Conservation (phyloP, 1,139 yeast genomes). For the Hansenula anomala region DNA sequence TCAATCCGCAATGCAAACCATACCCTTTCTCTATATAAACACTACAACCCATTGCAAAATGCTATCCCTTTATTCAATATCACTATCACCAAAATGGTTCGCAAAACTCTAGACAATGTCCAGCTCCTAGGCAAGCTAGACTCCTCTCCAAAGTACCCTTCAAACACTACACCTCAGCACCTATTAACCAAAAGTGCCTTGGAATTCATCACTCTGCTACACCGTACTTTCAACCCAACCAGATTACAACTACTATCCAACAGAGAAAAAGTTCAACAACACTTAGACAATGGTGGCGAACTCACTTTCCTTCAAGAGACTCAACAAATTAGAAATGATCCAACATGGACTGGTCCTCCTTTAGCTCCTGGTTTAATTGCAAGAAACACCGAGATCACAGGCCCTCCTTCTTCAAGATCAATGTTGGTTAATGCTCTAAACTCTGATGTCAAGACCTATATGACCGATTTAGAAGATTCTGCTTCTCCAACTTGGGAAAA, state of each 20-base stretch:
- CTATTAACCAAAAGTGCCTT: conserved; percentile 54
- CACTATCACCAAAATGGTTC: conserved; percentile 3
- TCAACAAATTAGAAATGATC: conserved; percentile 58
- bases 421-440: conserved; percentile 93
- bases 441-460: conserved; percentile 84
- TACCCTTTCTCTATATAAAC: no score
- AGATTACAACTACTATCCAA: conserved; percentile 55
- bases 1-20: no score
- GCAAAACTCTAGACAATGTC: conserved; percentile 46
- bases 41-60: no score
- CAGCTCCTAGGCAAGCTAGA: conserved; percentile 66
- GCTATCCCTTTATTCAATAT: no score
- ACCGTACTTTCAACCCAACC: conserved; percentile 60
- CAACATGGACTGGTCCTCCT: conserved; percentile 72
- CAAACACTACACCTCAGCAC: conserved; percentile 42
- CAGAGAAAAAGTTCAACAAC: conserved; percentile 55
- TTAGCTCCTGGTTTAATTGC: conserved; percentile 65
- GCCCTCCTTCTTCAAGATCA: conserved; percentile 85
- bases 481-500: conserved; percentile 94
- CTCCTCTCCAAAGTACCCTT: conserved; percentile 50
- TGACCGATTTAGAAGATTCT: conserved; percentile 95
- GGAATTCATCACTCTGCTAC: conserved; percentile 65
- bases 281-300: conserved; percentile 56
- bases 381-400: conserved; percentile 82
- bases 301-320: conserved; percentile 63